Conservation (phyloP, 768 basidiomycete species). For the Artomyces pyxidatus region DNA sequence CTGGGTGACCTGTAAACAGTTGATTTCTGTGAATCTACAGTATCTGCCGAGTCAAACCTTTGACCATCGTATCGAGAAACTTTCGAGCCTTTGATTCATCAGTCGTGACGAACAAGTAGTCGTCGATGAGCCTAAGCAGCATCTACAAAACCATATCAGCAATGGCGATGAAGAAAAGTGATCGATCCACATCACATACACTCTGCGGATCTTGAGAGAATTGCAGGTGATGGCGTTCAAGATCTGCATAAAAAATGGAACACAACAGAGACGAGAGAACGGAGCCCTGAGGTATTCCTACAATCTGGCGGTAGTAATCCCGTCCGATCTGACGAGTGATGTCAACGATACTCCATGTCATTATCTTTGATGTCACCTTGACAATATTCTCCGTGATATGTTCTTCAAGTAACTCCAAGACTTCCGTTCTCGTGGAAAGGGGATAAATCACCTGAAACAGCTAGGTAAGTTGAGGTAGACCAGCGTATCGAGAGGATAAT, state of each 20-base stretch:
- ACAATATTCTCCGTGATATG: conserved; percentile 92
- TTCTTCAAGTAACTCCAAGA: conserved; percentile 71
- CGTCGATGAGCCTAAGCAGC: conserved; percentile 84
- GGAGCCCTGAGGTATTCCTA: conserved; percentile 96
- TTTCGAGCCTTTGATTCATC: conserved; percentile 44
- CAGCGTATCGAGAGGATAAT: conserved; percentile 9
- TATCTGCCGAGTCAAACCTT: conserved; percentile 36
- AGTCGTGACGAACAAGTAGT: conserved; percentile 86
- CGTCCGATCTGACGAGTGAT: conserved; percentile 53
- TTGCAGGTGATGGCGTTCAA: conserved; percentile 54
- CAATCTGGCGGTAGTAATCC: conserved; percentile 79
- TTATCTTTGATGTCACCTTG: conserved; percentile 42
- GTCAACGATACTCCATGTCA: not conserved
- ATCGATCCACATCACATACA: conserved; percentile 41
- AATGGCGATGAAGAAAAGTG: not conserved
- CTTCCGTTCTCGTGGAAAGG: conserved; percentile 42
- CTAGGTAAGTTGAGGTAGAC: too few relatives aligned
- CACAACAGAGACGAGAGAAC: conserved; percentile 92
- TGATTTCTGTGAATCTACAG: not conserved
- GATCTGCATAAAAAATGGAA: conserved; percentile 89
- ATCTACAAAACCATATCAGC: conserved; percentile 35
- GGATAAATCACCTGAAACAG: conserved; percentile 44
- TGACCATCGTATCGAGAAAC: conserved; percentile 72
- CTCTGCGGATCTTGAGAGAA: conserved; percentile 52
- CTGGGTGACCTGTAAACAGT: conserved; percentile 61